Evolutionary conservation across 805 yeast genomes (phyloP), one percentile per base, ranked within the genome.

Genomic region (Wickerhamomyces subpelliculosus): DNA sequence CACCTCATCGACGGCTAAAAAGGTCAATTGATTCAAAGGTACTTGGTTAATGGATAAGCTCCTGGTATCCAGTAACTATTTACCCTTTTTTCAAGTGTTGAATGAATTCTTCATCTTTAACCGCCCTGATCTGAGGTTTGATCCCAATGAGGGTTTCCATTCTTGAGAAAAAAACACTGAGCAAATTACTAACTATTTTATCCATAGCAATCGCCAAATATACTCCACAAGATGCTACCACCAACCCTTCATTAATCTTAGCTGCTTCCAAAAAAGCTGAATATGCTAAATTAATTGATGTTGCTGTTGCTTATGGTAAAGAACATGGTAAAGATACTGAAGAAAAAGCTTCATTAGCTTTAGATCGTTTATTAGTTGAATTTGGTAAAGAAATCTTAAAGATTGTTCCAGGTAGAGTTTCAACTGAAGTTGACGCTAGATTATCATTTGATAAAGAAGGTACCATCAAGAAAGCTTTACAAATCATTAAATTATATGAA

Each of bases 391-490:
- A 85, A 69, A 93, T 93, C 60, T 75, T 93, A 60, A 75, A 78
- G 61, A 86, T 93, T 60, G 96, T 93, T 39, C 99, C 99, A 53
- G 99, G 99, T 58, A 84, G 97, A 72, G 98, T 93, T 43, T 88
- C 97, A 43, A 93, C 99, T 46, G 99, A 93, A 73, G 97, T 93
- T 45, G 99, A 93, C 60, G 98, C 99, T 43, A 86, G 96, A 69
- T 79, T 93, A 57, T 90, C 97, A 28, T 93, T 88, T 64, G 89
- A 93, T 76, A 93, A 83, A 65, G 84, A 87, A 47, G 97, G 84
- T 51, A 88, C 97, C 53, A 75, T 93, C 65, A 77, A 78, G 69
- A 93, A 93, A 78, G 99, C 98, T 40, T 70, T 87, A 47, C 82
- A 88, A 62, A 76, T 93, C 72, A 93, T 93, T 56, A 79, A 73